These are phyloP conservation scores for Emmonsiellopsis sp. DNA, from an alignment of 2,329 filamentous ascomycete species.

Conservation along the genomic window DNA sequence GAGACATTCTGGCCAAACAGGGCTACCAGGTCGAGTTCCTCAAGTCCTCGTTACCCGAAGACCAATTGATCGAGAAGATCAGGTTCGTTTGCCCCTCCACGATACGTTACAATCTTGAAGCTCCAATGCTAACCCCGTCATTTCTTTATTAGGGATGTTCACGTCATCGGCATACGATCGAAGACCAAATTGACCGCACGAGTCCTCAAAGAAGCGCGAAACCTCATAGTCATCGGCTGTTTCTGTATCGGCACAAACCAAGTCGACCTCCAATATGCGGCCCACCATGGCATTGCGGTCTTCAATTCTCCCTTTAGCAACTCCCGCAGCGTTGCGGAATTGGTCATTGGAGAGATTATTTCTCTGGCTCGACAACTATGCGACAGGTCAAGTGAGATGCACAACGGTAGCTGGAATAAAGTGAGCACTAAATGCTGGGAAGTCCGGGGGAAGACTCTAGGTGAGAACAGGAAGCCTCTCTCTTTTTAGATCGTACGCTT, in stretches of 20 bases:
- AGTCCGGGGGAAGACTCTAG: slow-evolving; percentile 92
- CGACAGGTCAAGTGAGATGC: slow-evolving; percentile 89
- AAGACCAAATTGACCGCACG: slow-evolving; percentile 89
- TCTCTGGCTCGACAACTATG: slow-evolving; percentile 81
- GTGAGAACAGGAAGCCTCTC: slow-evolving; percentile 32
- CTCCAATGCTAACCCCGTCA: not conserved
- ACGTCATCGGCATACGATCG: slow-evolving; percentile 95
- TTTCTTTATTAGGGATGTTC: slow-evolving; percentile 59
- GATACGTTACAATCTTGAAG: not conserved
- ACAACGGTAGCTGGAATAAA: slow-evolving; percentile 95
- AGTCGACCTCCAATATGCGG: slow-evolving; percentile 37
- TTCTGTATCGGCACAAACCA: slow-evolving; percentile 93
- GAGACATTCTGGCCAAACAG: slow-evolving; percentile 70
- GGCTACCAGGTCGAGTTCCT: slow-evolving; percentile 93
- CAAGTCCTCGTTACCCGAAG: slow-evolving; percentile 83
- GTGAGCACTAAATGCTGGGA: slow-evolving; percentile 97
- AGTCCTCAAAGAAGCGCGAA: slow-evolving; percentile 81
- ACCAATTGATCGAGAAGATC: slow-evolving; percentile 95
- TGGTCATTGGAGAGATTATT: slow-evolving; percentile 93
- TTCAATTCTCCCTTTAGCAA: slow-evolving; percentile 99
- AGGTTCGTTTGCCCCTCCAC: slow-evolving; percentile 45
- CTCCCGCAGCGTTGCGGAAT: slow-evolving; percentile 89
- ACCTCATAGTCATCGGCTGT: slow-evolving; percentile 90
- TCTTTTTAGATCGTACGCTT: too few relatives aligned
- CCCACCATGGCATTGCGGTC: slow-evolving; percentile 67